Evolutionary conservation across 768 basidiomycete genomes (phyloP).

Genomic region (Ramaria sp.): DNA sequence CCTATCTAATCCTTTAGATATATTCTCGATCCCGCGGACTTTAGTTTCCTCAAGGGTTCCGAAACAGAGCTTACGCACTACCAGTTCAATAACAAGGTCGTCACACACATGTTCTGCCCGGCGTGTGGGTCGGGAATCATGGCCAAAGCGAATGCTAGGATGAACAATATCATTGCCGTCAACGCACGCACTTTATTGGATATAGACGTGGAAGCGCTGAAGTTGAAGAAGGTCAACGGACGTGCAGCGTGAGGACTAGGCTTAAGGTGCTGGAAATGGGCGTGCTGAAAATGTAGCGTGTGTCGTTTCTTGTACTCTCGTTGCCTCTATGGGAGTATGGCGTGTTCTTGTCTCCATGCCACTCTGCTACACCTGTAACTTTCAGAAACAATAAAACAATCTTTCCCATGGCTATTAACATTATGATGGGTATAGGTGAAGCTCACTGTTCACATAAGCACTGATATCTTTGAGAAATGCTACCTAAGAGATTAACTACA

Average conservation of each 20-base stretch:
- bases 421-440: constrained; percentile 65
- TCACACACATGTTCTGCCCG: constrained; percentile 1
- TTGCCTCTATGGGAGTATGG: too few species aligned
- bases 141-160: not conserved
- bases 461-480: constrained; percentile 56
- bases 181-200: not conserved
- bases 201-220: not conserved
- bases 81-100: not conserved
- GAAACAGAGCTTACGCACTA: not conserved
- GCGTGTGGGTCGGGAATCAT: not conserved
- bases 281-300: too few species aligned
- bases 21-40: not conserved
- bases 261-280: too few species aligned
- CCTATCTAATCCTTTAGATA: not conserved
- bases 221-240: not conserved
- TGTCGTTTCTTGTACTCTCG: too few species aligned
- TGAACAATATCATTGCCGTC: not conserved
- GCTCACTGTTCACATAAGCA: constrained; percentile 37
- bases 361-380: constrained; percentile 33
- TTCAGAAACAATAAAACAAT: constrained; percentile 57
- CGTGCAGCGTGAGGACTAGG: too few species aligned
- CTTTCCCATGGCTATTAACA: constrained; percentile 51
- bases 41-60: not conserved
- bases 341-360: not conserved
- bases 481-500: constrained; percentile 21